Evolutionary conservation across 225 moss, liverwort and hornwort species (phyloP).

Genomic region (Rhytidiadelphus loreus): DNA sequence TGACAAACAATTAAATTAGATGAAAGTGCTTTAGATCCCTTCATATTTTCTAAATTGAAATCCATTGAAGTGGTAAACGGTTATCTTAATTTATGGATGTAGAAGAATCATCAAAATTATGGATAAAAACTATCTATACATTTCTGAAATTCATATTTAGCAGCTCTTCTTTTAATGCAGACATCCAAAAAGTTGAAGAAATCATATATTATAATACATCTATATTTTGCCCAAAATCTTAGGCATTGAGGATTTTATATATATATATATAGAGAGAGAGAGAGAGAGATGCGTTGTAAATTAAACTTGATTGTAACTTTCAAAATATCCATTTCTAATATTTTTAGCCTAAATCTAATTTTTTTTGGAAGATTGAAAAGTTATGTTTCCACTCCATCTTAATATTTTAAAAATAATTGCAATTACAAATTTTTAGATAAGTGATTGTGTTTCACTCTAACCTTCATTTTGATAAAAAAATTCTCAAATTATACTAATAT

Average conservation of each 20-base stretch:
- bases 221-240: background rate
- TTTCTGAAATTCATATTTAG: background rate
- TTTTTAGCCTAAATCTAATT: too few species aligned
- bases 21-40: background rate
- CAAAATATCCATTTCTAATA: background rate
- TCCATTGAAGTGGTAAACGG: background rate
- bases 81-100: background rate
- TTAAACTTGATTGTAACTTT: background rate
- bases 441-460: background rate
- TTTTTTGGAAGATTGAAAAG: too few species aligned
- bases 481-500: background rate
- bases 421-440: too few species aligned
- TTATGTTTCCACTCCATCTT: fast-evolving
- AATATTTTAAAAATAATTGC: background rate
- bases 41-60: background rate
- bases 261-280: fast-evolving
- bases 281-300: fast-evolving
- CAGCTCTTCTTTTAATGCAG: background rate
- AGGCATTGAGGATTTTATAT: background rate
- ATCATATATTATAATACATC: background rate
- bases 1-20: background rate
- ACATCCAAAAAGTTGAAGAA: too few species aligned
- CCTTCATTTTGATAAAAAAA: background rate
- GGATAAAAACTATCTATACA: background rate
- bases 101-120: background rate